Conservation (phyloP, 164 flowering plant species). For the Piper longum region DNA sequence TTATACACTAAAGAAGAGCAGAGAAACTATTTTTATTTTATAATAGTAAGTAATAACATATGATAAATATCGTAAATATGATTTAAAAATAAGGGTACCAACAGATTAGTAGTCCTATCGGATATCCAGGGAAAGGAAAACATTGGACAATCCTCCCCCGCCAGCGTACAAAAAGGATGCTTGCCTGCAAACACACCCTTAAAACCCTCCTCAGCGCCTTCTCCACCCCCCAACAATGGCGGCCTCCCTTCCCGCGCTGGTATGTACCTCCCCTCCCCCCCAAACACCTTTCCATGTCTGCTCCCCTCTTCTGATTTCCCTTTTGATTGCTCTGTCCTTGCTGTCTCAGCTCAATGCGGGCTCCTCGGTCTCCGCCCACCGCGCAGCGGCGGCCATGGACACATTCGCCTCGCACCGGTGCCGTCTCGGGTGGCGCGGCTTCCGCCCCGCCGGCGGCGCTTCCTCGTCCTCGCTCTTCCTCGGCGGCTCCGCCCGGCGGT, state of each 20-base stretch:
- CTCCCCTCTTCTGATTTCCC: background rate
- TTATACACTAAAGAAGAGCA: too few species aligned
- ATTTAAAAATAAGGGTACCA: too few species aligned
- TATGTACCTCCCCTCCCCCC: background rate
- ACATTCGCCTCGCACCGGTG: slow-evolving; percentile 7
- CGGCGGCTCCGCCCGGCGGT: slow-evolving; percentile 18
- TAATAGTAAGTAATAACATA: too few species aligned
- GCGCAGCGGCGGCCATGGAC: slow-evolving; percentile 9
- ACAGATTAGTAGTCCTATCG: too few species aligned
- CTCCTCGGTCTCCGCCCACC: slow-evolving; percentile 11
- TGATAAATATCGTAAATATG: too few species aligned
- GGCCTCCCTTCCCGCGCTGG: background rate
- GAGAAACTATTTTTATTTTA: too few species aligned
- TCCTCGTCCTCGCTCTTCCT: slow-evolving; percentile 20
- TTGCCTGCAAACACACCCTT: too few species aligned
- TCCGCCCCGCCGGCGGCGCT: slow-evolving; percentile 6
- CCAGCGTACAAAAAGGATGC: too few species aligned
- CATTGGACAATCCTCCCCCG: too few species aligned
- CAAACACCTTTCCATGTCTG: background rate
- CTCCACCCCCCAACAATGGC: background rate
- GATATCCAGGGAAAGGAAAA: too few species aligned
- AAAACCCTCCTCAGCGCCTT: background rate
- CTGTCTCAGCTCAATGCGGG: slow-evolving; percentile 27
- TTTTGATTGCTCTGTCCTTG: background rate
- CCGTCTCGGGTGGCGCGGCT: slow-evolving; percentile 12